Conservation (phyloP, 2,329 filamentous ascomycete genomes). For the Aureobasidium subglaciale region DNA sequence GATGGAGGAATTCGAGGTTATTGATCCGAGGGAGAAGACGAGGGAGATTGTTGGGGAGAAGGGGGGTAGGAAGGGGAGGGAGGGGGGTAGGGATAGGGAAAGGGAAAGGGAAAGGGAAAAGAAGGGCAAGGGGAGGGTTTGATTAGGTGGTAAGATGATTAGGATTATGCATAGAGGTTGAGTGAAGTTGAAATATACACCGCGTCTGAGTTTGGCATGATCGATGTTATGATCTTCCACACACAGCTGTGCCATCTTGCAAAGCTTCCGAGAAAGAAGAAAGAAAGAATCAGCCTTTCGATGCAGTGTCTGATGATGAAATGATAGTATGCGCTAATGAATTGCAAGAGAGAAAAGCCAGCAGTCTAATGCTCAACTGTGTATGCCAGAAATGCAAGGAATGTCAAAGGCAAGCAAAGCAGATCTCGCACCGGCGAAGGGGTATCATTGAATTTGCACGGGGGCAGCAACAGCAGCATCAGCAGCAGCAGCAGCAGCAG, state of each 20-base stretch:
- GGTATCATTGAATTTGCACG: not conserved
- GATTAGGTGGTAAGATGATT: not conserved
- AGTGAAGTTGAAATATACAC: too few species aligned
- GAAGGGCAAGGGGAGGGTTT: not conserved
- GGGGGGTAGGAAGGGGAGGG: slow-evolving; percentile 45
- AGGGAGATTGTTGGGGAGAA: slow-evolving; percentile 62
- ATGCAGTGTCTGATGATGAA: too few species aligned
- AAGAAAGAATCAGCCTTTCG: too few species aligned
- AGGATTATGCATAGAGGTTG: too few species aligned
- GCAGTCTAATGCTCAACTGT: too few species aligned
- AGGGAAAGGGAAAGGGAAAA: not conserved
- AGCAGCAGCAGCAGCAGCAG: not conserved
- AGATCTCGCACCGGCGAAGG: too few species aligned
- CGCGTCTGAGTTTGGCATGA: too few species aligned
- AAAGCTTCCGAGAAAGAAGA: too few species aligned
- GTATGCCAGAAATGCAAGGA: not conserved
- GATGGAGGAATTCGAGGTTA: slow-evolving; percentile 81
- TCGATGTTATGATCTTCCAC: too few species aligned
- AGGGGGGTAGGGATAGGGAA: slow-evolving; percentile 21
- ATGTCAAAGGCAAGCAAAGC: not conserved
- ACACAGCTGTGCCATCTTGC: too few species aligned
- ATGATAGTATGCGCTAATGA: too few species aligned
- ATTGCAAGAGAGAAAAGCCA: not conserved
- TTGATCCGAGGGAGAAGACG: slow-evolving; percentile 67
- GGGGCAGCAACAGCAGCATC: not conserved